These are phyloP conservation scores for Alternaria ventricosa DNA, from an alignment of 2,329 filamentous ascomycete species.

Conservation along the genomic window DNA sequence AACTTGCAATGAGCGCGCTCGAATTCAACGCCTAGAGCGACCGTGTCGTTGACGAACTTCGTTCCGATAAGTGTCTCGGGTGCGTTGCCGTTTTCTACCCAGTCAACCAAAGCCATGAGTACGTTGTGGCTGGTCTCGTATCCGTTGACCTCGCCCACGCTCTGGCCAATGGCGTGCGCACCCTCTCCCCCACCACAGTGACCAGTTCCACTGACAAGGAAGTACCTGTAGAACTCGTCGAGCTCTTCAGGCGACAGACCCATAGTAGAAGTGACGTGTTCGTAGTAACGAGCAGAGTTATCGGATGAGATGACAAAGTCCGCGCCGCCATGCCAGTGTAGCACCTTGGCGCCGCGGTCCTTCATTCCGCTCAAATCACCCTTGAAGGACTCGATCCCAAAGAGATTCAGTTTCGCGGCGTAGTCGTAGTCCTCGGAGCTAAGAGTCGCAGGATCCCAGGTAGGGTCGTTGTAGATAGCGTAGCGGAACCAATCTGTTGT, in stretches of 20 bases:
- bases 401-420: slow-evolving; percentile 47
- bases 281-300: slow-evolving; percentile 57
- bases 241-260: slow-evolving; percentile 38
- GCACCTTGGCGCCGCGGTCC: slow-evolving; percentile 53
- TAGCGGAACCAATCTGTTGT: slow-evolving; percentile 58
- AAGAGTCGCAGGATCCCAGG: slow-evolving; percentile 51
- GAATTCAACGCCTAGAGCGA: slow-evolving; percentile 37
- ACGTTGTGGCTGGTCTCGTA: slow-evolving; percentile 53
- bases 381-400: slow-evolving; percentile 50
- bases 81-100: slow-evolving; percentile 54
- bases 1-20: slow-evolving; percentile 48
- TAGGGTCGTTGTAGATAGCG: slow-evolving; percentile 55
- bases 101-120: slow-evolving; percentile 55
- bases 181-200: slow-evolving; percentile 60
- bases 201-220: slow-evolving; percentile 60
- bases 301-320: slow-evolving; percentile 55
- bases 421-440: slow-evolving; percentile 51
- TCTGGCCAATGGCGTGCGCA: slow-evolving; percentile 48
- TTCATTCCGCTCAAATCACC: slow-evolving; percentile 49
- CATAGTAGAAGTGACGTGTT: slow-evolving; percentile 56
- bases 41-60: slow-evolving; percentile 39
- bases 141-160: slow-evolving; percentile 21
- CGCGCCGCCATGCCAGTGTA: slow-evolving; percentile 55
- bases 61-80: slow-evolving; percentile 50
- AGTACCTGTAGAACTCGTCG: slow-evolving; percentile 58